Evolutionary conservation across 352 stramenopile species (phyloP).

Genomic region (Pythium pyrilobum): DNA sequence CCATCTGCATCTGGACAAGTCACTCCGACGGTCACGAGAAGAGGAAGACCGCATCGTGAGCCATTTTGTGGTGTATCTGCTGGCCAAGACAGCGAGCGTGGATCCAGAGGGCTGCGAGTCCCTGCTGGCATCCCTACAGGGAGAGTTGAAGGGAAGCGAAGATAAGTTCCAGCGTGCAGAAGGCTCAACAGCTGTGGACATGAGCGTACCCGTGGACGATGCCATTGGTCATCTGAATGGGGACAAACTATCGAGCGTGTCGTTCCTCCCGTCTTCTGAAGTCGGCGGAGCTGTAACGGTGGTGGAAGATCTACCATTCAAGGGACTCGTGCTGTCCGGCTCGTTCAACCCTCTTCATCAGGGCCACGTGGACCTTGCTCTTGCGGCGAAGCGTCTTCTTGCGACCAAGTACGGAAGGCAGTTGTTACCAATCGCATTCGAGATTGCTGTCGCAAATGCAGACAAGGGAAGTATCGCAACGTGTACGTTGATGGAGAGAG

Average conservation of each 20-base stretch:
- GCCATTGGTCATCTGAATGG: constrained; percentile 7
- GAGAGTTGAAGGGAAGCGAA: constrained; percentile 27
- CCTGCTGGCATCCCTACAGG: constrained; percentile 28
- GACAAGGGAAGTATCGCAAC: constrained; percentile 67
- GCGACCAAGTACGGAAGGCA: constrained; percentile 21
- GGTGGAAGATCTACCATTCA: constrained; percentile 38
- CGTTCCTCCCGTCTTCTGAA: constrained; percentile 32
- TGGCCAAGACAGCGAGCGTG: constrained; percentile 38
- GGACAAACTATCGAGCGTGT: constrained; percentile 28
- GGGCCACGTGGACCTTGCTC: constrained; percentile 59
- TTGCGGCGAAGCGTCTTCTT: constrained; percentile 40
- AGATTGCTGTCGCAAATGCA: constrained; percentile 71
- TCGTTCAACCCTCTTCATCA: constrained; percentile 84
- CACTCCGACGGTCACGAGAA: constrained; percentile 32
- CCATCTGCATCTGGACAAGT: constrained; percentile 63
- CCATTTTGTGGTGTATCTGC: constrained; percentile 60
- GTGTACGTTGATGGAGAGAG: constrained; percentile 31
- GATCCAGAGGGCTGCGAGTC: constrained; percentile 24
- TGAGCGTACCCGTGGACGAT: constrained; percentile 1
- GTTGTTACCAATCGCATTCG: constrained; percentile 57
- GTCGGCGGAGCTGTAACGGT: constrained; percentile 1
- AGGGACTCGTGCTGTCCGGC: constrained; percentile 59
- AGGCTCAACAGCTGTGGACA: not conserved
- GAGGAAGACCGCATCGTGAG: constrained; percentile 73
- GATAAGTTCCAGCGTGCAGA: not conserved